Conservation (phyloP, 164 flowering plant species). For the Platanus orientalis region DNA sequence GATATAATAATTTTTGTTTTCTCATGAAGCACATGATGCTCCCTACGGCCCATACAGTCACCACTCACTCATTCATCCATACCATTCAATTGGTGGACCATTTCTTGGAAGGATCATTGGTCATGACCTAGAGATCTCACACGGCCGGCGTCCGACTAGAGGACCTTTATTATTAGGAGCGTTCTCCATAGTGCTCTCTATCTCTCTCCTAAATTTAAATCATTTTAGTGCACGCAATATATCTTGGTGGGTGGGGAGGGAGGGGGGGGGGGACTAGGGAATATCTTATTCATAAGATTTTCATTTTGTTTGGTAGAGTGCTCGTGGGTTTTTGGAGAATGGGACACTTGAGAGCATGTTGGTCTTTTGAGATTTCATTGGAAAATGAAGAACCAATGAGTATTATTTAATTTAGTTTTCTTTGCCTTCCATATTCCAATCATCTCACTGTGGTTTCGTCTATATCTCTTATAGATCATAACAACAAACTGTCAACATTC, state of each 20-base stretch:
- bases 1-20: background rate
- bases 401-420: slow-evolving; percentile 18
- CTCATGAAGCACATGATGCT: background rate
- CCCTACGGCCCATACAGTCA: background rate
- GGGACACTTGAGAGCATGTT: slow-evolving; percentile 72
- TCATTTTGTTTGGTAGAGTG: slow-evolving; percentile 22
- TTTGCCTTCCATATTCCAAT: background rate
- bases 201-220: no score
- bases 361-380: slow-evolving; percentile 77
- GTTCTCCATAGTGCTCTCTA: no score
- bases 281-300: no score
- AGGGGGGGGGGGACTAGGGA: no score
- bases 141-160: no score
- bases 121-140: background rate
- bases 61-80: background rate
- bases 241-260: no score
- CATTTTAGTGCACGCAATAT: no score
- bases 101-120: background rate
- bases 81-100: background rate
- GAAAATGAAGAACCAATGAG: slow-evolving; percentile 37
- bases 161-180: no score
- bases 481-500: background rate
- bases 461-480: background rate
- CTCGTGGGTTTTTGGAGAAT: slow-evolving; percentile 89
- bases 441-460: no score